Evolutionary conservation across 2,329 filamentous ascomycete genomes (phyloP), one percentile per base, ranked within the genome.

Genomic region (Fusarium pseudoanthophilum): DNA sequence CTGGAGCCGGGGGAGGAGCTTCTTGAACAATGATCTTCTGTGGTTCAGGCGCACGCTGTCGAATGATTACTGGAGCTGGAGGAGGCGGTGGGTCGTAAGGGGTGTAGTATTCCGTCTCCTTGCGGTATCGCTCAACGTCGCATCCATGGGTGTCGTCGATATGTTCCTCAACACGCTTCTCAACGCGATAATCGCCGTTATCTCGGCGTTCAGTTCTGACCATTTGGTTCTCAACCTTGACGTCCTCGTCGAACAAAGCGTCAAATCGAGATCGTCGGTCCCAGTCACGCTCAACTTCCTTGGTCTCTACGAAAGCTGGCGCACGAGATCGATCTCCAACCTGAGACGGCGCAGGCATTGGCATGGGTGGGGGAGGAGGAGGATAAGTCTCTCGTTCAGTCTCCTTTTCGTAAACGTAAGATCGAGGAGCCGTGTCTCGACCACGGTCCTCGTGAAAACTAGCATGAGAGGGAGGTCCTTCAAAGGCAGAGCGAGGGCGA

Each of bases 21-120:
- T 90, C 88, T 69, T 91, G 86, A 14, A 90, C 85, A 71, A 91
- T 88, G 74, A 91, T 90, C 77, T 87, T 87, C 77, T 91, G 89
- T 5, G 85, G 84, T 77, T 90, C 88, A 5, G 85, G 84, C 2
- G 85, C 84, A 57, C 85, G 84, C 75, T 88, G 86, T 58, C 88
- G 87, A 71, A 91, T 89, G 61, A 90, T 83, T 67, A 91, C 85
- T 10, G 88, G 88, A 24, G 75, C 61, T 40, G 76, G 76, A 5
- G 84, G 78, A 9, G 84, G 84, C 15, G 85, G 80, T 18, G 87
- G 86, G 28, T 87, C 84, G 32, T 85, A 83, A 7, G 86, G 86
- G 49, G 86, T 83, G 75, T 88, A 92, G 78, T 90, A 91, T 73
- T 92, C 90, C 5, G 88, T 89, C 78, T 92, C 89, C 79, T 87